Evolutionary conservation across 495 filamentous ascomycete genomes (phyloP), one percentile per base, ranked within the genome.

Genomic region (Neurospora sp.): DNA sequence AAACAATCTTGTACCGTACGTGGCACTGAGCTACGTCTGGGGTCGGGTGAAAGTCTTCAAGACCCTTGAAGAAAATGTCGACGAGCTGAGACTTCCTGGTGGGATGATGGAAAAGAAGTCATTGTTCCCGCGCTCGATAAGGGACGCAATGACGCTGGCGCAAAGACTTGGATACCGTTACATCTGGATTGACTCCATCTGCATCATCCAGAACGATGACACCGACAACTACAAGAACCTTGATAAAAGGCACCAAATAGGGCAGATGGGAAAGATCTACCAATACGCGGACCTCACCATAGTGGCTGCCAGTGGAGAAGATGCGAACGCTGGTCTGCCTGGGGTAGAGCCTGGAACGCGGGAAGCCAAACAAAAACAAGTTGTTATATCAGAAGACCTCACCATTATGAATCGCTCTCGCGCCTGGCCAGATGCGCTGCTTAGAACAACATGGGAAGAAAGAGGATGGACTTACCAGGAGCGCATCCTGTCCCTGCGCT

Each of bases 141-240:
- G 3, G 31, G 53, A 65, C 53, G 53, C 53, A 31, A 65, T 65
- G 53, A 65, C 53, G 12, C 14, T 65, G 12, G 53, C 53, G 12
- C 53, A 35, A 35, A 65, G 27, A 31, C 27, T 35, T 9, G 53
- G 53, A 65, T 65, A 65, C 12, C 53, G 53, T 16, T 78, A 80
- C 73, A 68, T 74, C 16, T 80, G 76, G 72, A 70, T 78, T 27
- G 76, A 78, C 61, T 75, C 73, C 12, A 74, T 76, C 70, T 79
- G 78, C 69, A 82, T 81, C 47, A 71, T 81, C 45, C 81, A 81
- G 47, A 1, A 65, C 1, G 68, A 72, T 12, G 80, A 78, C 73
- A 78, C 74, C 14, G 75, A 69, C 4, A 20, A 75, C 10, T 65
- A 65, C 27, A 16, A 31, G 12, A 65, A 65, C 3, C 27, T 8